These are phyloP conservation scores for Oldenlandia corymbosa DNA, from an alignment of 257 asterid genomes.

Conservation along the genomic window DNA sequence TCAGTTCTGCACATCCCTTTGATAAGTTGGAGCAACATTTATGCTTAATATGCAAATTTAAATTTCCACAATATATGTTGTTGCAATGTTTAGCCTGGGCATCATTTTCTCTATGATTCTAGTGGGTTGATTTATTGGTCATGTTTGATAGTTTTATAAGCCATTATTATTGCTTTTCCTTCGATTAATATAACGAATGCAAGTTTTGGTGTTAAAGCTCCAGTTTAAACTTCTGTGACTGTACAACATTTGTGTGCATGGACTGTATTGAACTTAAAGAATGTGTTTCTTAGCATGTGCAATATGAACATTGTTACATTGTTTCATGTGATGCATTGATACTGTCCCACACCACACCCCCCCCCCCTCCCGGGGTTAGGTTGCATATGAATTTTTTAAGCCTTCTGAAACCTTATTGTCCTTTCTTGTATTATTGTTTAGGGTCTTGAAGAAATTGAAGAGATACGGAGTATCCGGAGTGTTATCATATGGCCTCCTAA, in stretches of 20 bases:
- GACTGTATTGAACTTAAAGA: not conserved
- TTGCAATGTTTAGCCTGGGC: not conserved
- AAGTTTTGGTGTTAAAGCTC: not conserved
- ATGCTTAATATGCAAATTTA: not conserved
- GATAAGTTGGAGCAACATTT: not conserved
- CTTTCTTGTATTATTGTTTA: constrained; percentile 29
- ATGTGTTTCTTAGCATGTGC: not conserved
- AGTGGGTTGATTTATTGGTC: not conserved
- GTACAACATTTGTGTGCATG: not conserved
- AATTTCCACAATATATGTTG: not conserved
- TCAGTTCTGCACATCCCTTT: not conserved
- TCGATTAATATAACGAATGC: not conserved
- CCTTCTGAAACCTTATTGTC: constrained; percentile 21
- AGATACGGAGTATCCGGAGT: constrained; percentile 78
- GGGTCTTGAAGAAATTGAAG: constrained; percentile 61
- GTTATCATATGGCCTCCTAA: constrained; percentile 81
- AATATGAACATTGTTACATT: not conserved
- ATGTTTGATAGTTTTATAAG: not conserved
- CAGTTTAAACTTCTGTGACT: not conserved
- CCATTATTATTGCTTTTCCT: not conserved
- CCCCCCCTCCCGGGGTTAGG: too few species aligned
- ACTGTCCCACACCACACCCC: not conserved
- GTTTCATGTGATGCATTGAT: not conserved
- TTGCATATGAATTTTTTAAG: not conserved
- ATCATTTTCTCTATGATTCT: not conserved